These are phyloP conservation scores for Isoetes taiwanensis DNA, from an alignment of 75 land plant species.

Conservation along the genomic window DNA sequence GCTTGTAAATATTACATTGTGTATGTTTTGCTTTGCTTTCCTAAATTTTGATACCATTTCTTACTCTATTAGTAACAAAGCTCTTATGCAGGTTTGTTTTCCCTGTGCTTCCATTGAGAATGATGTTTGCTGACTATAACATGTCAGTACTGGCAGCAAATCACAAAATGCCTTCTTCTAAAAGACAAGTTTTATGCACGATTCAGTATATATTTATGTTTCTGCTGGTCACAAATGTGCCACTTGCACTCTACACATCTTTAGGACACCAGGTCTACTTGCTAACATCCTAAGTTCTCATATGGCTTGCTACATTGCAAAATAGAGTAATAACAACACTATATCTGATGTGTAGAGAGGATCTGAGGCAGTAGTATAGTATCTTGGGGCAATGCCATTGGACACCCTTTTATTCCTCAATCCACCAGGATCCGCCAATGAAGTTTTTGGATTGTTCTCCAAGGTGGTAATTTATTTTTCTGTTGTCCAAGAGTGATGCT, in stretches of 20 bases:
- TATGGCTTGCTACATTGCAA: background rate
- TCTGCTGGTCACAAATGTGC: slow-evolving; percentile 58
- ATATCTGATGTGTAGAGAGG: slow-evolving; percentile 57
- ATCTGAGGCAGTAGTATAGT: slow-evolving; percentile 70
- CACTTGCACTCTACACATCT: slow-evolving; percentile 82
- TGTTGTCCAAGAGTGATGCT: background rate
- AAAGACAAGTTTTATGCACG: slow-evolving; percentile 14
- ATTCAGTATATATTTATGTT: slow-evolving; percentile 7
- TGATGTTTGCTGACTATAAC: slow-evolving; percentile 78
- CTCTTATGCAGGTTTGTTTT: slow-evolving; percentile 18
- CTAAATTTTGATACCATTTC: background rate
- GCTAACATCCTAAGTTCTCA: background rate
- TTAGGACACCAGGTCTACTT: slow-evolving; percentile 65
- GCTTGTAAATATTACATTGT: background rate
- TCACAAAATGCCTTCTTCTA: slow-evolving; percentile 16
- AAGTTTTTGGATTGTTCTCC: slow-evolving; percentile 90
- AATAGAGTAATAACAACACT: background rate
- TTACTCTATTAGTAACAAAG: slow-evolving; percentile 3
- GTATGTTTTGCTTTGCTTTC: background rate
- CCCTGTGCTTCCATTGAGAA: slow-evolving; percentile 77
- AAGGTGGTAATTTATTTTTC: slow-evolving; percentile 27
- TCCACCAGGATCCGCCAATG: slow-evolving; percentile 68
- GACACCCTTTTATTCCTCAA: slow-evolving; percentile 78
- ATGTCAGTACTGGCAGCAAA: slow-evolving; percentile 32
- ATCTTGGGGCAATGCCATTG: slow-evolving; percentile 81